Evolutionary conservation across 2,329 filamentous ascomycete genomes (phyloP).

Genomic region (Colletotrichum abscissum): DNA sequence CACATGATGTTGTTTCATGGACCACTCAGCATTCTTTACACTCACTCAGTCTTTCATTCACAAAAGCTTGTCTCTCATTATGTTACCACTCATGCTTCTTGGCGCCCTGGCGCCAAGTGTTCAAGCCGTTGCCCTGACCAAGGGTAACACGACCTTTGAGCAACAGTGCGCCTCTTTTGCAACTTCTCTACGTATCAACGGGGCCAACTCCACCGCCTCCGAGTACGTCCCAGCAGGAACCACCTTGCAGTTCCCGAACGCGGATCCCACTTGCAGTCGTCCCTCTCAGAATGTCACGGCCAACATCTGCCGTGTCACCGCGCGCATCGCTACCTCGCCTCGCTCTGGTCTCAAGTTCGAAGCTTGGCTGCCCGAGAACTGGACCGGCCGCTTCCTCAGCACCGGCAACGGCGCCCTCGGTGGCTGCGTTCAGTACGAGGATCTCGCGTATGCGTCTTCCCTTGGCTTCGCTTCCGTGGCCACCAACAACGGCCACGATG

Average conservation of each 20-base stretch:
- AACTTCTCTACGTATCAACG: conserved; percentile 43
- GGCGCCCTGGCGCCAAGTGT: not conserved
- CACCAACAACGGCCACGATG: conserved; percentile 62
- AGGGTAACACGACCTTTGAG: not conserved
- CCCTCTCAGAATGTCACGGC: conserved; percentile 37
- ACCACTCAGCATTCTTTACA: not conserved
- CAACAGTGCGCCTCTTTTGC: conserved; percentile 40
- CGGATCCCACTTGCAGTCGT: conserved; percentile 48
- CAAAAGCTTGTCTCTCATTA: not conserved
- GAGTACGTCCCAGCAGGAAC: conserved; percentile 43
- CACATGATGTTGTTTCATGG: too few species aligned
- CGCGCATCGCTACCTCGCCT: conserved; percentile 49
- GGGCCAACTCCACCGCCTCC: conserved; percentile 35
- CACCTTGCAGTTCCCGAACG: conserved; percentile 47
- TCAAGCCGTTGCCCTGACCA: not conserved
- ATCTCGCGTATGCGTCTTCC: conserved; percentile 52
- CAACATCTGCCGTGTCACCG: conserved; percentile 42
- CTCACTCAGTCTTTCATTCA: not conserved
- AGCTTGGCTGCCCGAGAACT: conserved; percentile 57
- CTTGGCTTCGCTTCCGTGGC: conserved; percentile 57
- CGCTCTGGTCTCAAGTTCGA: conserved; percentile 55
- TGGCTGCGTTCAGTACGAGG: conserved; percentile 58
- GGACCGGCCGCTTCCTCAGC: conserved; percentile 56
- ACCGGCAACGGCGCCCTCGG: conserved; percentile 60
- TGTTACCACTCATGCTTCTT: not conserved